Base-by-base conservation (phyloP, 2,329 filamentous ascomycete species). In the Alternaria arbusti region DNA sequence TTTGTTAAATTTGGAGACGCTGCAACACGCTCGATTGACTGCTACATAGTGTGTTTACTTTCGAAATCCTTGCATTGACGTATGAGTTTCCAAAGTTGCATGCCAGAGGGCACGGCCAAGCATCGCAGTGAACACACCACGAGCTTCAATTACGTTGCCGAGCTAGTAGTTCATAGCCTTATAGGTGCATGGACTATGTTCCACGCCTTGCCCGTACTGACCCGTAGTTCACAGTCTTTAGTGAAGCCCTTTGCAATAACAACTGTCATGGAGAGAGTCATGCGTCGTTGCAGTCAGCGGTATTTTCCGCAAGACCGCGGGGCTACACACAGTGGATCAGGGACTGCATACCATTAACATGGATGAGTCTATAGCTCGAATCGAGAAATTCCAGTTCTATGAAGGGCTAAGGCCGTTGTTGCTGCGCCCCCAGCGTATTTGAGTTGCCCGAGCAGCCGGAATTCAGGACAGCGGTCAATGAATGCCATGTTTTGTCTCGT, bases 241-340 rank as follows among this genome's bases (percentile, higher is more conserved):
- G 57, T 30, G 25, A 46, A 20, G 52, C 25, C 20, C 43, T 30
- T 51, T 57, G 46, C 17, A 57, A 54, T 23, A 43, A 43, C 1
- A 46, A 28, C 26, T 44, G 40, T 57, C 36, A 52, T 62, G 20
- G 25, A 12, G 17, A 26, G 46, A 54, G 54, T 62, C 59, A 59
- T 44, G 56, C 25, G 59, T 59, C 54, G 60, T 54, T 36, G 55
- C 28, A 59, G 49, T n/a, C 8, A 30, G 23, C 59, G 59, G 49
- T 49, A 40, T 13, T 20, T 59, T 25, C 54, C 54, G 59, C 23
- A 54, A 25, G 23, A 32, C 54, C 47, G 49, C 54, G 36, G 54
- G 46, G 56, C 60, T 59, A 57, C 47, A 46, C 26, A 30, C 13
- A 46, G 55, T 47, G 43, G 55, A 62, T 59, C 55, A 62, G 55